phyloP scores from a whole-genome alignment of 345 rosid genomes.

The Aquilaria sinensis region DNA sequence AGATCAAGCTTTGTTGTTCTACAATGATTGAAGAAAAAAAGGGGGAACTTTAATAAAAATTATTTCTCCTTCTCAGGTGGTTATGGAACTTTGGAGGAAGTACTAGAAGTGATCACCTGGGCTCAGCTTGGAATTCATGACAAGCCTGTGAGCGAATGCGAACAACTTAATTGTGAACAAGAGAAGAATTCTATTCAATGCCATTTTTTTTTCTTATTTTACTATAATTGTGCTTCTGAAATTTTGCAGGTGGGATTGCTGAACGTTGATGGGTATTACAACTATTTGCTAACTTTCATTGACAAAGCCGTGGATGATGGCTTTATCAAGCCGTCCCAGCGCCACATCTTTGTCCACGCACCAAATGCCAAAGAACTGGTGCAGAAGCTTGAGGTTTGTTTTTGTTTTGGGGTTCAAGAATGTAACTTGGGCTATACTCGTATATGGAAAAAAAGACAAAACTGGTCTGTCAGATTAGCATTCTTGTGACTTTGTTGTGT shows the following conservation, averaged over 20 bases:
- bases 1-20: not conserved
- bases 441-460: conserved; percentile 16
- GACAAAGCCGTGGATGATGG: conserved; percentile 99
- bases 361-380: conserved; percentile 84
- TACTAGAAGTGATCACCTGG: conserved; percentile 86
- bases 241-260: conserved; percentile 82
- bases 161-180: conserved; percentile 1
- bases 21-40: too few relatives aligned
- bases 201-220: conserved; percentile 1
- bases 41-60: too few relatives aligned
- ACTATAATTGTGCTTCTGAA: not conserved
- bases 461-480: conserved; percentile 2
- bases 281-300: conserved; percentile 69
- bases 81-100: conserved; percentile 89
- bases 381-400: conserved; percentile 78
- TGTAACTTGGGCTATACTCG: not conserved
- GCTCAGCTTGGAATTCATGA: conserved; percentile 96
- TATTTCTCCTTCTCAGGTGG: conserved; percentile 46
- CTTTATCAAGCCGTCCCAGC: conserved; percentile 80
- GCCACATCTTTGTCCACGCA: conserved; percentile 89
- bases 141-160: conserved; percentile 62
- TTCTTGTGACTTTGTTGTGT: conserved; percentile 3
- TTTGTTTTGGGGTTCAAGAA: conserved; percentile 5
- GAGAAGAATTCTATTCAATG: not conserved
- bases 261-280: conserved; percentile 92